These are phyloP conservation scores for Ilyonectria sp. DNA, from an alignment of 2,329 filamentous ascomycete genomes.

Conservation along the genomic window DNA sequence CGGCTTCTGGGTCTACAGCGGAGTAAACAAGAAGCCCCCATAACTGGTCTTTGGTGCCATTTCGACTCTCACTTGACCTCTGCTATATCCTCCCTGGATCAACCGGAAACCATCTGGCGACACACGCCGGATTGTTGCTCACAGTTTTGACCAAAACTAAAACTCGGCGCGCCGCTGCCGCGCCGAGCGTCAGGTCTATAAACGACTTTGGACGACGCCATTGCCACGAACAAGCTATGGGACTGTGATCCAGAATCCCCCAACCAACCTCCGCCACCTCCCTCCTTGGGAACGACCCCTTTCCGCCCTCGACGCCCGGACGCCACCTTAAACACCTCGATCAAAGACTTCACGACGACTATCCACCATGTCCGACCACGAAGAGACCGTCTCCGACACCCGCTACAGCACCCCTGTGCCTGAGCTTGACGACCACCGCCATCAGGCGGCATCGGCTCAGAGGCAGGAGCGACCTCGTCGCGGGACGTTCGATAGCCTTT, in stretches of 20 bases:
- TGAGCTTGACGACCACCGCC: conserved; percentile 90
- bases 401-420: conserved; percentile 82
- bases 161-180: conserved; percentile 56
- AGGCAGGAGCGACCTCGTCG: conserved; percentile 74
- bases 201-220: conserved; percentile 38
- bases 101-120: conserved; percentile 39
- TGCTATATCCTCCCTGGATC: conserved; percentile 25
- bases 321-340: conserved; percentile 18
- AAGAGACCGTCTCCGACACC: conserved; percentile 71
- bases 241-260: conserved; percentile 50
- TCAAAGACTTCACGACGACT: conserved; percentile 13
- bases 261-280: conserved; percentile 35
- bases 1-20: conserved; percentile 93
- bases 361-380: conserved; percentile 76
- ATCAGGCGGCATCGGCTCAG: conserved; percentile 74
- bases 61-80: conserved; percentile 24
- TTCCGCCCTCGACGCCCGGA: conserved; percentile 28
- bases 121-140: conserved; percentile 40
- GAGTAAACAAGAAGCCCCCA: conserved; percentile 97
- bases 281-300: conserved; percentile 29
- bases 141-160: conserved; percentile 50
- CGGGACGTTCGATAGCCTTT: conserved; percentile 82
- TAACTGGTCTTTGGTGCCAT: conserved; percentile 73
- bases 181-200: conserved; percentile 53
- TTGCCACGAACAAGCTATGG: conserved; percentile 48